Evolutionary conservation across 169 alveolate species (phyloP).

Genomic region (Blepharisma undulans): DNA sequence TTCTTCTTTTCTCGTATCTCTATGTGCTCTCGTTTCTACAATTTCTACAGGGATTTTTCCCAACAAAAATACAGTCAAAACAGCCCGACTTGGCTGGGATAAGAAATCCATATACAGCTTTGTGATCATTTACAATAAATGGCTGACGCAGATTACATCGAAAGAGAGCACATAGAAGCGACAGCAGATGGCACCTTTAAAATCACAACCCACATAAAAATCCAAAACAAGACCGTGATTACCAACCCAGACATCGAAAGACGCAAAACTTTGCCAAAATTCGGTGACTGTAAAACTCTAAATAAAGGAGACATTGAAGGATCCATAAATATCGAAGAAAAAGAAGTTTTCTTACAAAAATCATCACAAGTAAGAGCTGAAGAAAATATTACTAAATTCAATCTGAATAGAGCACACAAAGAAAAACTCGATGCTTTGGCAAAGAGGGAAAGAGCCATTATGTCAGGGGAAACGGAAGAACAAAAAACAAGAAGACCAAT

Average conservation of each 20-base stretch:
- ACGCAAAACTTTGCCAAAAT: constrained; percentile 22
- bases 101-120: constrained; percentile 46
- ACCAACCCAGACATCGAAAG: constrained; percentile 29
- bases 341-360: neutral
- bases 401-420: neutral
- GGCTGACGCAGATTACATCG: neutral
- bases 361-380: constrained; percentile 9
- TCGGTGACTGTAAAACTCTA: neutral
- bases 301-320: constrained; percentile 11
- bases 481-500: neutral
- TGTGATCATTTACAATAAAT: constrained; percentile 12
- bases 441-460: neutral
- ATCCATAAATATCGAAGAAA: constrained; percentile 6
- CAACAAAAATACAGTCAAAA: constrained; percentile 45
- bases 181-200: neutral
- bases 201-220: neutral
- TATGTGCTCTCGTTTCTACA: constrained; percentile 34
- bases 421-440: constrained; percentile 8
- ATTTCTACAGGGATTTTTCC: constrained; percentile 47
- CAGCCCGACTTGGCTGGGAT: constrained; percentile 60
- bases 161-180: neutral
- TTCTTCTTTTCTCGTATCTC: constrained; percentile 40
- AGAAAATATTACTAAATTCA: constrained; percentile 9
- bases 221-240: neutral
- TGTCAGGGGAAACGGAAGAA: constrained; percentile 10